Evolutionary conservation across 2,329 filamentous ascomycete genomes (phyloP).

Genomic region (Diaporthe helianthi): DNA sequence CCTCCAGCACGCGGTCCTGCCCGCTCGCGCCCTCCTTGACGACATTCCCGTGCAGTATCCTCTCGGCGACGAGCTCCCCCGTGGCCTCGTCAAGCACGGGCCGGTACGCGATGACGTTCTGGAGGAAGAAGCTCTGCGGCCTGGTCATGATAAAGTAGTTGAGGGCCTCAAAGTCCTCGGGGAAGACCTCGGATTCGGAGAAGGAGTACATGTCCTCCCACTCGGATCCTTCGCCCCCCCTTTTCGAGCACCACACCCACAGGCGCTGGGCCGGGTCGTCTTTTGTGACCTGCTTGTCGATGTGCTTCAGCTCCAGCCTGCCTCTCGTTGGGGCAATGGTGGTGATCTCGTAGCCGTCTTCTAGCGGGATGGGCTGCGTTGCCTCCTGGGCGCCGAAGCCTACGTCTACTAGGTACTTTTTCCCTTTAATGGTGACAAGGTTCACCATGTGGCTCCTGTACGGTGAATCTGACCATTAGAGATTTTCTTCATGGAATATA

Average conservation of each 20-base stretch:
- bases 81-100: conserved; percentile 39
- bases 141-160: conserved; percentile 48
- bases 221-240: conserved; percentile 37
- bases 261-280: conserved; percentile 43
- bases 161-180: conserved; percentile 55
- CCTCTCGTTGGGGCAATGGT: conserved; percentile 55
- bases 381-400: conserved; percentile 62
- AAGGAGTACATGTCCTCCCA: conserved; percentile 61
- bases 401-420: conserved; percentile 62
- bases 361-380: conserved; percentile 44
- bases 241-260: conserved; percentile 49
- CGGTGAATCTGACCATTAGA: not conserved
- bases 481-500: too few species aligned
- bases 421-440: conserved; percentile 59
- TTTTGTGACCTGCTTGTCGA: conserved; percentile 41
- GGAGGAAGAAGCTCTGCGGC: conserved; percentile 48
- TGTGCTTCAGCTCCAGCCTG: conserved; percentile 48
- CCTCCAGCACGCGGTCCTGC: conserved; percentile 50
- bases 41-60: conserved; percentile 52
- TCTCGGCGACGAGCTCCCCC: conserved; percentile 43
- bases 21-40: conserved; percentile 52
- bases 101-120: conserved; percentile 46
- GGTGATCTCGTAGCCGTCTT: conserved; percentile 37
- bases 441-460: conserved; percentile 65
- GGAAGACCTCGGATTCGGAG: conserved; percentile 55